phyloP scores from a whole-genome alignment of 2,329 filamentous ascomycete genomes.

The Fusarium falciforme region DNA sequence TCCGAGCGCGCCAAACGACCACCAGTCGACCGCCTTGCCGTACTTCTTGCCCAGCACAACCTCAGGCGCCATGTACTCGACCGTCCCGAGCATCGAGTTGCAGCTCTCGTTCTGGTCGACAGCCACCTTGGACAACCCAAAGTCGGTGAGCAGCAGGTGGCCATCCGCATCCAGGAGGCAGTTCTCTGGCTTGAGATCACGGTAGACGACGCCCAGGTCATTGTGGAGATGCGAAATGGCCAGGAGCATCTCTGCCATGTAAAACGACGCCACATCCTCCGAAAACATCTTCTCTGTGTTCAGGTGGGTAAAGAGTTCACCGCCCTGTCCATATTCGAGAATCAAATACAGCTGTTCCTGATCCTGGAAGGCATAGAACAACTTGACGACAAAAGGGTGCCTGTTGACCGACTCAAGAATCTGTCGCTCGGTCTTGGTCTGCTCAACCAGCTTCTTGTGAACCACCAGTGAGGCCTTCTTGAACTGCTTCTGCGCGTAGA shows the following conservation, averaged over 20 bases:
- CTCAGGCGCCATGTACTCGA: conserved; percentile 99
- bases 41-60: conserved; percentile 90
- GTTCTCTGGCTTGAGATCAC: conserved; percentile 97
- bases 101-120: conserved; percentile 74
- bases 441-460: conserved; percentile 94
- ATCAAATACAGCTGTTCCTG: conserved; percentile 98
- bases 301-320: conserved; percentile 96
- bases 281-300: conserved; percentile 95
- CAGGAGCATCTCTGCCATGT: conserved; percentile 98
- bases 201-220: conserved; percentile 93
- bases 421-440: conserved; percentile 95
- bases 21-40: conserved; percentile 97
- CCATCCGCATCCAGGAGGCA: conserved; percentile 92
- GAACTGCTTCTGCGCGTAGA: conserved; percentile 98
- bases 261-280: conserved; percentile 90
- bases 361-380: conserved; percentile 98
- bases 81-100: conserved; percentile 91
- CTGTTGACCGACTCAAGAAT: conserved; percentile 96
- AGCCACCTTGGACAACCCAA: conserved; percentile 94
- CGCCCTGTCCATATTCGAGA: conserved; percentile 95
- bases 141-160: conserved; percentile 94
- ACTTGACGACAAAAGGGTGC: conserved; percentile 97
- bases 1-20: conserved; percentile 93
- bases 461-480: conserved; percentile 96
- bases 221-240: conserved; percentile 94